Percentiles rank a stretch among this genome's conserved stretches.
Conservation (phyloP, 2,329 filamentous ascomycete species). For the Ophiocordyceps camponoti-floridani region DNA sequence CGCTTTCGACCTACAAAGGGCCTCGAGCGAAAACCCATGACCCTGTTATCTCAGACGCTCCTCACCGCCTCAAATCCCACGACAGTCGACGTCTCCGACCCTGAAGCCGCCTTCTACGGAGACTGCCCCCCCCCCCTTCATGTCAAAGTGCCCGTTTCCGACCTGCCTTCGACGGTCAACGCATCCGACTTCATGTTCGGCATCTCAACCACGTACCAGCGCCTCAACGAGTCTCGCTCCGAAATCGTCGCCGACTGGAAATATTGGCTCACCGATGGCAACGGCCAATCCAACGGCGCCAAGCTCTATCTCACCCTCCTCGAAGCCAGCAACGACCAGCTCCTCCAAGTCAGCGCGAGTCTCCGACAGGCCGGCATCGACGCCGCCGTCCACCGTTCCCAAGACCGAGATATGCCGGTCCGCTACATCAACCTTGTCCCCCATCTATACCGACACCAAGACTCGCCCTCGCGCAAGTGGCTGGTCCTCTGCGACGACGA, state of each 20-base stretch:
- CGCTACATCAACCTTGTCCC: conserved; percentile 37
- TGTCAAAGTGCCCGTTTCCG: conserved; percentile 30
- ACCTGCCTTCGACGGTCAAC: conserved; percentile 30
- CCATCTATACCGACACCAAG: conserved; percentile 32
- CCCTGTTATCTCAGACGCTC: neutral
- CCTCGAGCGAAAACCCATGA: neutral
- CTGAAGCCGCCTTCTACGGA: too few species aligned
- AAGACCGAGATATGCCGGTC: conserved; percentile 37
- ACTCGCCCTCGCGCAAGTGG: conserved; percentile 34
- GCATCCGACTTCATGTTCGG: conserved; percentile 40
- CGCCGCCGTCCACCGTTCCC: conserved; percentile 37
- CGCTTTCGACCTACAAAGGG: neutral
- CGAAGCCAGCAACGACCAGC: conserved; percentile 31
- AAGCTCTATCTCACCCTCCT: conserved; percentile 35
- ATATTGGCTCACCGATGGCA: conserved; percentile 39
- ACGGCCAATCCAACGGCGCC: conserved; percentile 35
- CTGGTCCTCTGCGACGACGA: conserved; percentile 46
- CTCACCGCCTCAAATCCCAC: conserved; percentile 11
- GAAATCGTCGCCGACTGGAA: conserved; percentile 39
- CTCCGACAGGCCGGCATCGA: conserved; percentile 32
- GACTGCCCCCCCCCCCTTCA: conserved; percentile 30
- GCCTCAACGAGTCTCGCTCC: conserved; percentile 31
- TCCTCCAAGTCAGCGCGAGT: conserved; percentile 26
- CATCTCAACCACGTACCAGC: conserved; percentile 37
- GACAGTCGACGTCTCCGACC: neutral